Evolutionary conservation across 768 basidiomycete genomes (phyloP).

Genomic region (Glaciozyma antarctica): DNA sequence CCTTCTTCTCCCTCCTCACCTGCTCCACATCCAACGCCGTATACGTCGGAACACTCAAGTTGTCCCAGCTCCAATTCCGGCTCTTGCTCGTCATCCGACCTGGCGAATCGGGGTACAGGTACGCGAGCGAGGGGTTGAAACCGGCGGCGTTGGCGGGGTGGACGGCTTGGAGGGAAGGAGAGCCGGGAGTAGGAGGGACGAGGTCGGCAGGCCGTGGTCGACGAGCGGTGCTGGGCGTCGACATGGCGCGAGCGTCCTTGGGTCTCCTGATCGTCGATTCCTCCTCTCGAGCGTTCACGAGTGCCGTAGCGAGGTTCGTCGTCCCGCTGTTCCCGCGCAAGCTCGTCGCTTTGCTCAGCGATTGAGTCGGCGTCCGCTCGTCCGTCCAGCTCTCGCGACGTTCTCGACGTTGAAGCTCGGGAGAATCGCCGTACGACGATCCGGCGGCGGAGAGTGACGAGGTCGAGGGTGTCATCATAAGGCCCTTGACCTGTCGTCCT

Average conservation of each 20-base stretch:
- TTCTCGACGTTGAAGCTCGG: neutral
- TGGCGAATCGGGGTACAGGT: constrained; percentile 1
- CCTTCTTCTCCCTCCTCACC: neutral
- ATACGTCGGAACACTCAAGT: constrained; percentile 1
- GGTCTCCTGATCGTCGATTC: neutral
- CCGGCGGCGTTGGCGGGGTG: constrained; percentile 3
- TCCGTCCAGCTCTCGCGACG: neutral
- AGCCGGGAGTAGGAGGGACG: neutral
- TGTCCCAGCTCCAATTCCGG: constrained; percentile 1
- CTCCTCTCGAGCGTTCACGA: neutral
- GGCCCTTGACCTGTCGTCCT: neutral
- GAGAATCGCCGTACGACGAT: neutral
- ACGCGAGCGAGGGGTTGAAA: constrained; percentile 1
- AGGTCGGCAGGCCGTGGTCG: neutral
- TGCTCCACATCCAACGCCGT: constrained; percentile 2
- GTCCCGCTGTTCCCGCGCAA: neutral
- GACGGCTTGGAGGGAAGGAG: too few species aligned
- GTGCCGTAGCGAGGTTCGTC: neutral
- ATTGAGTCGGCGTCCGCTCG: neutral
- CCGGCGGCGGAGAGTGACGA: neutral
- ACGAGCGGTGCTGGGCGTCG: neutral
- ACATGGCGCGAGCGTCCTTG: neutral
- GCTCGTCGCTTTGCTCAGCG: neutral
- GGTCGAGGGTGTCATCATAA: constrained; percentile 11
- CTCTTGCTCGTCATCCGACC: neutral